Conservation (phyloP, 257 asterid species). For the Striga asiatica region DNA sequence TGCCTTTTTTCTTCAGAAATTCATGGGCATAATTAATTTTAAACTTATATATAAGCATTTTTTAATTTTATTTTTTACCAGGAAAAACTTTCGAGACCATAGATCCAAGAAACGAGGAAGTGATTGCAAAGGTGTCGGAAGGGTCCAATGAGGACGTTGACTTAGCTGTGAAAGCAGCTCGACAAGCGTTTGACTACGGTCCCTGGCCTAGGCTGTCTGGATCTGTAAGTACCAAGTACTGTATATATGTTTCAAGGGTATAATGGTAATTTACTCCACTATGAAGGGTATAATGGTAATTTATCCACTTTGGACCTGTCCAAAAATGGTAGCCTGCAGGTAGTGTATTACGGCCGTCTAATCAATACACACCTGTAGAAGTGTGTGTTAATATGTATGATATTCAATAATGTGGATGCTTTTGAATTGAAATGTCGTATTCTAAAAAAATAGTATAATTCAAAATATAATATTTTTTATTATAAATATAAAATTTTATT, state of each 20-base stretch:
- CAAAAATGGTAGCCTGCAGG: no score
- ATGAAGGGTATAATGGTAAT: neutral
- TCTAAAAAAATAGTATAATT: no score
- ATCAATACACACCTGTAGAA: no score
- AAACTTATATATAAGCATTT: no score
- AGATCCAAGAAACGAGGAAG: constrained; percentile 48
- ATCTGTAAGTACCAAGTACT: constrained; percentile 15
- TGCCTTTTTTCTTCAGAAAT: neutral
- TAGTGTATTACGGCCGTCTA: no score
- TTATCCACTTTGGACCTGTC: neutral
- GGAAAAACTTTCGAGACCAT: constrained; percentile 42
- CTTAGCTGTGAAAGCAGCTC: constrained; percentile 51
- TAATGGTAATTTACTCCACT: no score
- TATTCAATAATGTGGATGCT: no score
- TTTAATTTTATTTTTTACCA: no score
- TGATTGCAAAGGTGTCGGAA: constrained; percentile 29
- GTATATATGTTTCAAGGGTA: neutral
- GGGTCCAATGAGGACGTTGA: constrained; percentile 48
- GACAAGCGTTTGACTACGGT: constrained; percentile 45
- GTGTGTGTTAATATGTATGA: no score
- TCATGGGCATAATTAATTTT: neutral
- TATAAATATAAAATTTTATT: no score
- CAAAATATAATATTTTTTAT: no score
- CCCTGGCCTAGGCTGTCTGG: constrained; percentile 60
- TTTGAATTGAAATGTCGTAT: no score